Conservation (phyloP, 2,329 filamentous ascomycete species). For the Aulographum hederae region DNA sequence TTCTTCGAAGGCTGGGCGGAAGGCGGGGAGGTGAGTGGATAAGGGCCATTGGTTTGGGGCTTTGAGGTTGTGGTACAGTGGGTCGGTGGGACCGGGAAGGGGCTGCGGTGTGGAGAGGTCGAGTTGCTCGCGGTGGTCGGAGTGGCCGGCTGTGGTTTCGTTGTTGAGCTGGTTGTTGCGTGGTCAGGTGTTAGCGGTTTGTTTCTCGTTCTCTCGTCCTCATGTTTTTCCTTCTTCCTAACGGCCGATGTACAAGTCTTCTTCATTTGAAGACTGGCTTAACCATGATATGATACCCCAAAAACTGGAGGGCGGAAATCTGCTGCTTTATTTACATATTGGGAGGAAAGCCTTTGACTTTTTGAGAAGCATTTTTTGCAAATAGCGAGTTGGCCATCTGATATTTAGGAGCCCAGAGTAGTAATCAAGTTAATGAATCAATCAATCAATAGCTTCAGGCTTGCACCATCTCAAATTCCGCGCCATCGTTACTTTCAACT, state of each 20-base stretch:
- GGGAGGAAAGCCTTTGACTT: too few relatives aligned
- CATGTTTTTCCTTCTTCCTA: conserved; percentile 2
- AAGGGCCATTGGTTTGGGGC: conserved; percentile 69
- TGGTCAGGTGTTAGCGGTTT: conserved; percentile 3
- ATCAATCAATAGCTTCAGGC: too few relatives aligned
- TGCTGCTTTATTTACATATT: too few relatives aligned
- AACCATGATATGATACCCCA: too few relatives aligned
- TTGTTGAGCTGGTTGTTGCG: conserved; percentile 28
- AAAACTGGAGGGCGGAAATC: too few relatives aligned
- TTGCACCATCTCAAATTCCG: too few relatives aligned
- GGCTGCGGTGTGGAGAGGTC: conserved; percentile 69
- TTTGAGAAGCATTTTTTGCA: too few relatives aligned
- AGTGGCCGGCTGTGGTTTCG: conserved; percentile 50
- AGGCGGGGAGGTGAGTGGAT: conserved; percentile 40
- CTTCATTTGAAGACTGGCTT: conserved; percentile 1
- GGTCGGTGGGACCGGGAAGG: conserved; percentile 40
- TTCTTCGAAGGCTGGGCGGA: conserved; percentile 49
- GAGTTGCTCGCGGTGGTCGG: conserved; percentile 73
- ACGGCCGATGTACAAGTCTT: conserved; percentile 1
- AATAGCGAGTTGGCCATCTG: too few relatives aligned
- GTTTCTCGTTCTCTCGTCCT: conserved; percentile 4
- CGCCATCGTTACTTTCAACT: too few relatives aligned
- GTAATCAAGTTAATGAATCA: too few relatives aligned
- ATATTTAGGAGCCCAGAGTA: too few relatives aligned
- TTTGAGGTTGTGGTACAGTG: conserved; percentile 56